Conservation (phyloP, 345 rosid species). For the Eucalyptus albens region DNA sequence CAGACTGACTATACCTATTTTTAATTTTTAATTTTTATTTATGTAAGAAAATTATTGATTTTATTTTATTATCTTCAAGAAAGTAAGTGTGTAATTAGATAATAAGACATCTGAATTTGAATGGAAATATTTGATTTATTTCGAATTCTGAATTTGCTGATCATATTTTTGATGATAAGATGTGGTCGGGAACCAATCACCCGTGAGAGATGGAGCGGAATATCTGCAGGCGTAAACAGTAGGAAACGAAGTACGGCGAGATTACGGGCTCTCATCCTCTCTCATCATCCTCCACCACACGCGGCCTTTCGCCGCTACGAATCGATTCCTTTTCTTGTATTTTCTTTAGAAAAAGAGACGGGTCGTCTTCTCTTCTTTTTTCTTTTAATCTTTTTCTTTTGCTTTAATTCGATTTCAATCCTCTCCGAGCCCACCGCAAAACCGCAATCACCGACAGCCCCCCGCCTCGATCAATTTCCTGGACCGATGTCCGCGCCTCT, state of each 20-base stretch:
- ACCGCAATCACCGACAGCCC: background rate
- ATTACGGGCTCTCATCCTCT: background rate
- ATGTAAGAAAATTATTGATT: no score
- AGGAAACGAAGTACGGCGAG: background rate
- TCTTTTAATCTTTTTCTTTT: background rate
- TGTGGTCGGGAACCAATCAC: no score
- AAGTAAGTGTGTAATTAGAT: no score
- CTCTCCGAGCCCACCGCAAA: background rate
- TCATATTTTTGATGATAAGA: no score
- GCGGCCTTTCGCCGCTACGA: background rate
- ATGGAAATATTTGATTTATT: no score
- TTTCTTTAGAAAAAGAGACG: background rate
- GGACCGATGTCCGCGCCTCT: background rate
- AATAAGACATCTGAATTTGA: no score
- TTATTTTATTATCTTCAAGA: no score
- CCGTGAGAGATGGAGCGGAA: background rate
- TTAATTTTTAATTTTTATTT: no score
- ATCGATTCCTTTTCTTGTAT: background rate
- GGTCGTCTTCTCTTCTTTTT: background rate
- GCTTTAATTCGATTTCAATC: background rate
- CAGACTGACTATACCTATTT: no score
- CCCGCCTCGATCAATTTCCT: background rate
- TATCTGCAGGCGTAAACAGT: background rate
- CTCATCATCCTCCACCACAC: background rate
- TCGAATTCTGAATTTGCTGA: no score